These are phyloP conservation scores for Candida pini DNA, from an alignment of 805 yeast species.

Conservation along the genomic window DNA sequence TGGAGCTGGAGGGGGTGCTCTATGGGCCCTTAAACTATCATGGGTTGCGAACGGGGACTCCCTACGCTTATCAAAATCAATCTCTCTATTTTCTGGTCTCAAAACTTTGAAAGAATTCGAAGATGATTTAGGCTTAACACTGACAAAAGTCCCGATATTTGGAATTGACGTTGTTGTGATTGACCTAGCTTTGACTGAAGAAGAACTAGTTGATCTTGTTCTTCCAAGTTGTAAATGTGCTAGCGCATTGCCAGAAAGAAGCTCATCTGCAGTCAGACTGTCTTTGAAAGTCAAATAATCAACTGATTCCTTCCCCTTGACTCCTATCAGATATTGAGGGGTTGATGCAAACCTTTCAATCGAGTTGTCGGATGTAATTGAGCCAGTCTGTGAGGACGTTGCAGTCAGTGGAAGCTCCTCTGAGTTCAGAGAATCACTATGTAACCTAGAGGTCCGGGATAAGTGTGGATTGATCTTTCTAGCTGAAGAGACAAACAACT, in stretches of 20 bases:
- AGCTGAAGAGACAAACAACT: constrained; percentile 11
- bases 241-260: neutral
- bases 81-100: constrained; percentile 60
- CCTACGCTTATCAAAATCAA: constrained; percentile 75
- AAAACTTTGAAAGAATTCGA: constrained; percentile 57
- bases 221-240: constrained; percentile 3
- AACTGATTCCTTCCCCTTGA: constrained; percentile 28
- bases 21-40: constrained; percentile 52
- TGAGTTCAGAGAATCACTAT: neutral
- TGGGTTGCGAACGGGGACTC: constrained; percentile 61
- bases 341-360: constrained; percentile 46
- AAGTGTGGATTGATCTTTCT: neutral
- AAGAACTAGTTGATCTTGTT: constrained; percentile 18
- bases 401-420: constrained; percentile 30
- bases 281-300: constrained; percentile 61
- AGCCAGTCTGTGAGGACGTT: constrained; percentile 49
- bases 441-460: neutral
- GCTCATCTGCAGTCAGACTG: neutral
- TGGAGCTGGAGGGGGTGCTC: constrained; percentile 74
- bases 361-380: constrained; percentile 41
- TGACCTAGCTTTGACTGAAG: constrained; percentile 24
- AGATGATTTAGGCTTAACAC: constrained; percentile 7
- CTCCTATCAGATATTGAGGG: constrained; percentile 59
- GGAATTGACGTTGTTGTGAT: constrained; percentile 23
- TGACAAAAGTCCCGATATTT: constrained; percentile 1